Conservation (phyloP, 2,329 filamentous ascomycete species). For the Colletotrichum siamense region DNA sequence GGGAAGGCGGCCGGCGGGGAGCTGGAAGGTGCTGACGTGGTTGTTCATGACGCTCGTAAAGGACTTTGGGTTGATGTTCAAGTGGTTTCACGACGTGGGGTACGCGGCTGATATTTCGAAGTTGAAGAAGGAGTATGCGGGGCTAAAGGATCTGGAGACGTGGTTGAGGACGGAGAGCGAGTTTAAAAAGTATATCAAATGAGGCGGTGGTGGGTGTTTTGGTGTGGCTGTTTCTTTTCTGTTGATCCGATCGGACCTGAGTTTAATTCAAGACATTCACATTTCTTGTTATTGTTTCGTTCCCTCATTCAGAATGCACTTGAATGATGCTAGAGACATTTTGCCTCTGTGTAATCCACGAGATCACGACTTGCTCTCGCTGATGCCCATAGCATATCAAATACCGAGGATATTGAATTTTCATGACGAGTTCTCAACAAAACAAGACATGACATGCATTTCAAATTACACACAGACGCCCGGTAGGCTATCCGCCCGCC, state of each 20-base stretch:
- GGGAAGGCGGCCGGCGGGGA: conserved; percentile 32
- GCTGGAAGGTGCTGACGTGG: conserved; percentile 32
- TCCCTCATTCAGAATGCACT: too few relatives aligned
- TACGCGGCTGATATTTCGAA: conserved; percentile 38
- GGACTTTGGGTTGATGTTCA: conserved; percentile 41
- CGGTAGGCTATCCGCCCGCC: rapidly evolving
- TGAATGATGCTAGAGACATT: rapidly evolving
- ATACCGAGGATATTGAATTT: not conserved
- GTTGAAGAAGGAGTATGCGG: conserved; percentile 30
- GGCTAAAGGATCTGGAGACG: conserved; percentile 29
- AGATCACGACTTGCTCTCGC: too few relatives aligned
- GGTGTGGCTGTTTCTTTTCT: not conserved
- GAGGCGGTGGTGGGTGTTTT: not conserved
- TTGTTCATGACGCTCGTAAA: conserved; percentile 31
- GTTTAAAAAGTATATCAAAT: conserved; percentile 41
- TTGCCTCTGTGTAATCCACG: too few relatives aligned
- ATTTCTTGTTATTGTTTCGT: too few relatives aligned
- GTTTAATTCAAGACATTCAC: not conserved
- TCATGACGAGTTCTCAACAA: not conserved
- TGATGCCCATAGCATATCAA: too few relatives aligned
- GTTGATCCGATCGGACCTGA: not conserved
- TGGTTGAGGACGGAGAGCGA: conserved; percentile 64
- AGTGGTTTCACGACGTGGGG: conserved; percentile 40
- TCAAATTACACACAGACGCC: not conserved
- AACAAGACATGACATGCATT: rapidly evolving